Base-by-base conservation (phyloP, 768 basidiomycete genomes). In the Kwoniella dejecticola region DNA sequence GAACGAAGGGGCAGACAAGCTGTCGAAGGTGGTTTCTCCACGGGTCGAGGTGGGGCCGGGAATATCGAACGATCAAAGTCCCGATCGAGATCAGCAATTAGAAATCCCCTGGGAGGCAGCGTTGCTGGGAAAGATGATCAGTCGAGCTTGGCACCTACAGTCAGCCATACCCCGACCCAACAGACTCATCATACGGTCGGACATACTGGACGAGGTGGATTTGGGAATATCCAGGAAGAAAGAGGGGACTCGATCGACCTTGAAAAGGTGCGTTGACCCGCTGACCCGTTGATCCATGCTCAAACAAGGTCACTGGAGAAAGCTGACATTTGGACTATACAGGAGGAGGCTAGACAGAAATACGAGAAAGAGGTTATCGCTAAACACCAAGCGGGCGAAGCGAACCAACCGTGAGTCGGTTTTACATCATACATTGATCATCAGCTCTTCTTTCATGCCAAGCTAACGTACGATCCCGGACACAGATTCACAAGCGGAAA, bases 31-130 rank as follows among this genome's bases (percentile, higher is more conserved):
- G 63, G 66, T n/a, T 71, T 70, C 62, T 76, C 74, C 21, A 75
- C 72, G 13, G 79, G 79, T 23, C 64, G 79, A 52, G 79, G 79
- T 40, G 79, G 79, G 19, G 74, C 60, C 3, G 79, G 78, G 3
- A 79, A 79, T 55, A 77, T 79, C 45, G 57, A 64, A 46, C 53
- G 68, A 30, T 66, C 58, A 30, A 60, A 59, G 19, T 64, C 61
- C 17, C 49, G 75, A 55, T 68, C 66, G 2, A 57, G 75, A 41
- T 66, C 63, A 12, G 61, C 62, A 2, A 60, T 60, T 12, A 21
- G 70, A 47, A 52, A 42, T 42, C 12, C 12, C 19, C 41, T 21
- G 42, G 53, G 19, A 63, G 54, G 48, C 4, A 42, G 24, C n/a
- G 19, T 50, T 15, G 27, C 49, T 26, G 45, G 50, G 13, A 59